A percentile compares a stretch with the other conserved stretches of the same genome.
Conservation (phyloP, 148 eudicot species). For the Pharnaceum exiguum region DNA sequence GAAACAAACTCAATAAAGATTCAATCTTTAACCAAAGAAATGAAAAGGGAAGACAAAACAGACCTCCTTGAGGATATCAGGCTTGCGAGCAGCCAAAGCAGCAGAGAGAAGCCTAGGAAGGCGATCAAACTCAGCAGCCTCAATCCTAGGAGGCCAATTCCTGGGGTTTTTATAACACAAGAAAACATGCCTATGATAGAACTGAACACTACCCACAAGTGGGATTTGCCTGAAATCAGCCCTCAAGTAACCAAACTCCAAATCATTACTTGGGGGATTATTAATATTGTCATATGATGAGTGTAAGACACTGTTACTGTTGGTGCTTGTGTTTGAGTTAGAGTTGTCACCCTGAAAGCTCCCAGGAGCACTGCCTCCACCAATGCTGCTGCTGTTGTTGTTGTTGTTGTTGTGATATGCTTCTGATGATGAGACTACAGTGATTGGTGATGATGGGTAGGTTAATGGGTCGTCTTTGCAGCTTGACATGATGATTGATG, state of each 20-base stretch:
- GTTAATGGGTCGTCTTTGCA: constrained; percentile 48
- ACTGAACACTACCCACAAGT: constrained; percentile 63
- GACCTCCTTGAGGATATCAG: constrained; percentile 57
- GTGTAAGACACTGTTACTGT: too few relatives aligned
- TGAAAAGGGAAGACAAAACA: constrained; percentile 2
- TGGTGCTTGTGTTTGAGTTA: too few relatives aligned
- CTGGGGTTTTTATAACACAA: constrained; percentile 85
- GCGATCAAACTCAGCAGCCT: constrained; percentile 98
- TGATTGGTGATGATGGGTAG: constrained; percentile 57
- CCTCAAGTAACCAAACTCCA: constrained; percentile 56
- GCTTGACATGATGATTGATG: constrained; percentile 30
- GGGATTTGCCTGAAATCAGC: constrained; percentile 53
- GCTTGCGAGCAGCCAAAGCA: constrained; percentile 55
- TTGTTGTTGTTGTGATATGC: constrained; percentile 20
- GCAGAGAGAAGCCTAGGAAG: constrained; percentile 87
- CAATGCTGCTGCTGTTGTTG: constrained; percentile 2
- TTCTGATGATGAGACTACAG: constrained; percentile 36
- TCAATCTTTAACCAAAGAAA: not conserved
- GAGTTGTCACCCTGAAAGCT: constrained; percentile 75
- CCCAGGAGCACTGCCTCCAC: constrained; percentile 68
- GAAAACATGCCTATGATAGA: constrained; percentile 80
- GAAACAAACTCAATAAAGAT: not conserved
- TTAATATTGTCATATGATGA: too few relatives aligned
- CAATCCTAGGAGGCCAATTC: constrained; percentile 94
- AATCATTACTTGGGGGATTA: too few relatives aligned